A percentile compares a stretch with the other conserved stretches of the same genome.
phyloP scores from a whole-genome alignment of 495 filamentous ascomycete species.

The Lepidopterella palustris region DNA sequence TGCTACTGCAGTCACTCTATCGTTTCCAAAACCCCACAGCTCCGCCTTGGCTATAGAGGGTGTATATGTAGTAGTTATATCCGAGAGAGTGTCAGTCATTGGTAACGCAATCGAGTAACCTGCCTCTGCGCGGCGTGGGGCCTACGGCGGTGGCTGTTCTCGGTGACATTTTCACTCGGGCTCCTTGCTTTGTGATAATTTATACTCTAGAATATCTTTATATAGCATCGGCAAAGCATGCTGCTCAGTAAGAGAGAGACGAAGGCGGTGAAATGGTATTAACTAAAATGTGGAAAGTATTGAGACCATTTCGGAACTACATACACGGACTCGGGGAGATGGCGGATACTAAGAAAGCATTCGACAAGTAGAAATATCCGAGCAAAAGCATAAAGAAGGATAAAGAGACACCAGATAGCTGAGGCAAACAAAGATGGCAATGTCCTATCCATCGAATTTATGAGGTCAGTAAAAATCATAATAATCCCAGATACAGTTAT shows the following conservation, averaged over 20 bases:
- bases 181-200: too few relatives aligned
- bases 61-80: too few relatives aligned
- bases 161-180: too few relatives aligned
- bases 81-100: too few relatives aligned
- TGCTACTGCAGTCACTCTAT: slow-evolving; percentile 6
- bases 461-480: background rate
- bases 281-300: background rate
- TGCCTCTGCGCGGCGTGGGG: too few relatives aligned
- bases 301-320: background rate
- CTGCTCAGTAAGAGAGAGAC: too few relatives aligned
- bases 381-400: background rate
- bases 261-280: too few relatives aligned
- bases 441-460: background rate
- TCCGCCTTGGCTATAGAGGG: slow-evolving; percentile 1
- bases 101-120: too few relatives aligned
- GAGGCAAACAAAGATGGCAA: background rate
- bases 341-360: background rate
- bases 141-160: too few relatives aligned
- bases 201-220: too few relatives aligned
- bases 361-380: background rate
- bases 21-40: background rate
- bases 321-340: background rate
- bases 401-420: background rate
- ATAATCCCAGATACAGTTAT: background rate
- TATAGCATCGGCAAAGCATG: too few relatives aligned